Evolutionary conservation across 352 stramenopile genomes (phyloP), one percentile per base, ranked within the genome.

Genomic region (Elongisporangium senticosum): DNA sequence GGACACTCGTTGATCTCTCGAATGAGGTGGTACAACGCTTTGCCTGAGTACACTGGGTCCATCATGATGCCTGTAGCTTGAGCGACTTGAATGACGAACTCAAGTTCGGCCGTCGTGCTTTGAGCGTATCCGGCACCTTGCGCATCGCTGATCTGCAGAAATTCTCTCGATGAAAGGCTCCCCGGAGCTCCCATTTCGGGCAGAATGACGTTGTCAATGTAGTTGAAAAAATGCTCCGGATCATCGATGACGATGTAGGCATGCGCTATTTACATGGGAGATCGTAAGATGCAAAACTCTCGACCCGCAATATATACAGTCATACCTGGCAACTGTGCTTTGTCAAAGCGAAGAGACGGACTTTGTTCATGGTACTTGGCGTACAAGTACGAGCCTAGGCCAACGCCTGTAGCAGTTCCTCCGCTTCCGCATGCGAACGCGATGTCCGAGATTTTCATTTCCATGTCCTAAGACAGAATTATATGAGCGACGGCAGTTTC

Each of bases 11-110:
- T 87, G 26, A 94, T 68, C 61, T 94, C 80, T 50, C 78, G 72
- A 37, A 94, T 75, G 51, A 95, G 78, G 61, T 93, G 78, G 68
- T 77, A 94, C 7, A 95, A 73, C 33, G 86, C 86, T 50, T 95
- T 95, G 64, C 86, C 86, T 7, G 86, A 94, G 67, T 95, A 95
- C 37, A 95, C 86, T 1, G 84, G 86, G 59, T 95, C 86, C 79
- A 95, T 84, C 28, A 95, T 58, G 23, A 95, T 72, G 51, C 86
- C 86, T 0, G 84, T 94, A 55, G 65, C 75, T n/a, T 76, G 72
- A 13, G 84, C 83, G 33, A 94, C 79, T 47, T 55, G 74, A 39
- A 74, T 72, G 50, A 94, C 87, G 53, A 92, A 95, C 67, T 75
- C 71, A 20, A 95, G 73, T 68, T 95, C 86, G 4, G 74, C 71